These are phyloP conservation scores for Tetrapisispora arboricola DNA, from an alignment of 805 yeast genomes.

Conservation along the genomic window DNA sequence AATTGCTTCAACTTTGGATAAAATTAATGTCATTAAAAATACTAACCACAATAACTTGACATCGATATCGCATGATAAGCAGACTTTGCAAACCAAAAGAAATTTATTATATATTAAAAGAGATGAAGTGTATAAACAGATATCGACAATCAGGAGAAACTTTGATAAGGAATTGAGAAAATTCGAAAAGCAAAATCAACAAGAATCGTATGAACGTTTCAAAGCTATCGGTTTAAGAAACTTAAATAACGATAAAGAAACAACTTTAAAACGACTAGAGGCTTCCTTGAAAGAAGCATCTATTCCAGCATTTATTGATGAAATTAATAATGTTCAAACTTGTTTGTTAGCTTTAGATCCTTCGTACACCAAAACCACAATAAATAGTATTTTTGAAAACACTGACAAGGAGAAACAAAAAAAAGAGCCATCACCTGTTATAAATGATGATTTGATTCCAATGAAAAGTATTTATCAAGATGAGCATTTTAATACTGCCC, in stretches of 20 bases:
- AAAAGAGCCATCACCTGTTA: conserved; percentile 28
- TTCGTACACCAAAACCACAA: conserved; percentile 47
- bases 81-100: conserved; percentile 51
- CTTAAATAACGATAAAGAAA: conserved; percentile 37
- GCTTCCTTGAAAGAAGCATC: conserved; percentile 54
- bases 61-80: conserved; percentile 39
- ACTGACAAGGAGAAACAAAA: background rate
- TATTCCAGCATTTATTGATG: conserved; percentile 73
- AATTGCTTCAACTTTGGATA: conserved; percentile 31
- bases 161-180: conserved; percentile 63
- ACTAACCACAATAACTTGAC: background rate
- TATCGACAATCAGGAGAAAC: conserved; percentile 56
- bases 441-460: conserved; percentile 45
- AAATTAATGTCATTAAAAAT: background rate
- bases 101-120: conserved; percentile 51
- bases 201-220: conserved; percentile 59
- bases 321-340: conserved; percentile 62
- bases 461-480: conserved; percentile 33
- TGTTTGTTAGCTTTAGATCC: conserved; percentile 70
- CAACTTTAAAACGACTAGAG: conserved; percentile 50
- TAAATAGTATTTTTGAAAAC: conserved; percentile 15
- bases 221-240: conserved; percentile 38
- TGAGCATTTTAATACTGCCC: conserved; percentile 25
- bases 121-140: conserved; percentile 52
- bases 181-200: conserved; percentile 54